Evolutionary conservation across 495 filamentous ascomycete species (phyloP).

Genomic region (Penicillium steckii): DNA sequence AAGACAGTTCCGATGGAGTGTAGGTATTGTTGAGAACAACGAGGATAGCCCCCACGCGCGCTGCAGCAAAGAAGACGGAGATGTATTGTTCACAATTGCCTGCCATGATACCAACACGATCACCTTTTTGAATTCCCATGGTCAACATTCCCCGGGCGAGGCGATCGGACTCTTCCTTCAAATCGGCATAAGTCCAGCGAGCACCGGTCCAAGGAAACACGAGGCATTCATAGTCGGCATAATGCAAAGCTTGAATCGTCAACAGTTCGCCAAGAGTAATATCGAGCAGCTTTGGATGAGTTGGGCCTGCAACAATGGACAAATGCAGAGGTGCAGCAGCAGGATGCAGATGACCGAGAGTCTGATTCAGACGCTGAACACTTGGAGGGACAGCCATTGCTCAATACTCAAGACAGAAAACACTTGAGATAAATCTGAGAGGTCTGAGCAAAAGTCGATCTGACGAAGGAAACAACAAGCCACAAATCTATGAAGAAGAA

Average conservation of each 20-base stretch:
- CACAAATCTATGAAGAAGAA: too few species aligned
- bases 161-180: slow-evolving; percentile 58
- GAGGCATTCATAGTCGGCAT: slow-evolving; percentile 57
- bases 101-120: slow-evolving; percentile 67
- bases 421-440: too few species aligned
- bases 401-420: too few species aligned
- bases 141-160: slow-evolving; percentile 58
- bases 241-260: slow-evolving; percentile 59
- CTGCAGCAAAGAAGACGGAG: slow-evolving; percentile 65
- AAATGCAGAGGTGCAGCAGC: slow-evolving; percentile 9
- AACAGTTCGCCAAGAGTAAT: slow-evolving; percentile 62
- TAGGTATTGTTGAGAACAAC: slow-evolving; percentile 74
- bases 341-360: slow-evolving; percentile 34
- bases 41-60: slow-evolving; percentile 62
- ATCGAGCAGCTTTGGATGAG: slow-evolving; percentile 57
- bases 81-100: slow-evolving; percentile 72
- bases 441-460: too few species aligned
- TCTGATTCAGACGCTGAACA: slow-evolving; percentile 40
- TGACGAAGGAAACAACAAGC: too few species aligned
- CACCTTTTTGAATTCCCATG: slow-evolving; percentile 59
- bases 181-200: slow-evolving; percentile 63
- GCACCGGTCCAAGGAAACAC: slow-evolving; percentile 66
- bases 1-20: slow-evolving; percentile 60
- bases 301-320: slow-evolving; percentile 59
- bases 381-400: slow-evolving; percentile 29